A percentile compares a stretch with the other conserved stretches of the same genome.
Evolutionary conservation across 495 filamentous ascomycete species (phyloP).

Genomic region (Penicillium roqueforti): DNA sequence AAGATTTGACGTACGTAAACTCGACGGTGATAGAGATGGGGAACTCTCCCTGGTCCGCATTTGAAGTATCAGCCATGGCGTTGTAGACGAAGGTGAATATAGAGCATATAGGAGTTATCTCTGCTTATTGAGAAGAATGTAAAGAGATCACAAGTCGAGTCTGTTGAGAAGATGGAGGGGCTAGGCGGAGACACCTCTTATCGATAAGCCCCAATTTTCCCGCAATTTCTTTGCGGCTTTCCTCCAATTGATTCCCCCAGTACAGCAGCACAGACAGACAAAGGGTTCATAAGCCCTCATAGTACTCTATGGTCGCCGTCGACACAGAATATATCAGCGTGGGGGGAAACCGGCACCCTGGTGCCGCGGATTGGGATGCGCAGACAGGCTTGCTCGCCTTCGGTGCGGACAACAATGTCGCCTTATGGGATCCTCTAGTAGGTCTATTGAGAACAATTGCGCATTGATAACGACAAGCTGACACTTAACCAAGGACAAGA

Average conservation of each 20-base stretch:
- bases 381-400: conserved; percentile 73
- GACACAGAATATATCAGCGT: conserved; percentile 66
- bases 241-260: conserved; percentile 12
- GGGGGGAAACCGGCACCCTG: conserved; percentile 86
- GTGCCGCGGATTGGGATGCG: conserved; percentile 83
- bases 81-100: not conserved
- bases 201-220: conserved; percentile 39
- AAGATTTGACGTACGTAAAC: conserved; percentile 58
- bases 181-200: conserved; percentile 30
- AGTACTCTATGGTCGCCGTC: conserved; percentile 40
- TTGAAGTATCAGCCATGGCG: conserved; percentile 10
- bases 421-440: conserved; percentile 83
- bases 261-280: not conserved
- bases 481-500: conserved; percentile 39
- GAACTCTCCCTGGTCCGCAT: conserved; percentile 5
- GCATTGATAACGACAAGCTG: conserved; percentile 1
- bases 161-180: conserved; percentile 12
- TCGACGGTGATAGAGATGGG: conserved; percentile 59
- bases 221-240: conserved; percentile 26
- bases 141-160: conserved; percentile 7
- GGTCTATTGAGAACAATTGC: conserved; percentile 22
- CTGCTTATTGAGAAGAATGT: not conserved
- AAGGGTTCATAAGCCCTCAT: not conserved
- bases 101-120: not conserved
- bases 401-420: conserved; percentile 83